A percentile compares a stretch with the other conserved stretches of the same genome.
Evolutionary conservation across 257 asterid genomes (phyloP).

Genomic region (Cordia subcordata): DNA sequence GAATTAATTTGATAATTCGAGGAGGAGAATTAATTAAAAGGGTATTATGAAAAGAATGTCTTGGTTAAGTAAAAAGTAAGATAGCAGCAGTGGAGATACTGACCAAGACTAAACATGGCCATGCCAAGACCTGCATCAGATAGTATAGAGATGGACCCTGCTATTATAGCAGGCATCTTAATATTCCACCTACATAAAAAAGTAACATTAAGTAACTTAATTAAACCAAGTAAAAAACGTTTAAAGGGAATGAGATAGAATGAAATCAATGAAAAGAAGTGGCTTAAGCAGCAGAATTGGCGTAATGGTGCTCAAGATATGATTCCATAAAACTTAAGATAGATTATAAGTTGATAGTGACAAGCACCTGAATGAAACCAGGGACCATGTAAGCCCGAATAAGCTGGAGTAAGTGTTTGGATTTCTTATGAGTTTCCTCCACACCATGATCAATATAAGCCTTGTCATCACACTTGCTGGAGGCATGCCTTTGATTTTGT

Average conservation of each 20-base stretch:
- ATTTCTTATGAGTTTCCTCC: slow-evolving; percentile 92
- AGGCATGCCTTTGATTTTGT: slow-evolving; percentile 60
- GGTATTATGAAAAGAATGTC: neutral
- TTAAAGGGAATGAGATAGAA: no score
- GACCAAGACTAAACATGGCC: slow-evolving; percentile 99
- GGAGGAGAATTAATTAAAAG: no score
- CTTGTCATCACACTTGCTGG: slow-evolving; percentile 97
- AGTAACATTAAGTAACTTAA: neutral
- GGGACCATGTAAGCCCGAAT: slow-evolving; percentile 79
- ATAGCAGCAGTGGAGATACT: slow-evolving; percentile 15
- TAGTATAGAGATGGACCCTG: slow-evolving; percentile 82
- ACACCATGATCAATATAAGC: slow-evolving; percentile 89
- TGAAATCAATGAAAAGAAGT: no score
- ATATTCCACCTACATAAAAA: slow-evolving; percentile 69
- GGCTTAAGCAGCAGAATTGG: no score
- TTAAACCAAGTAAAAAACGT: neutral
- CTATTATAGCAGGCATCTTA: slow-evolving; percentile 89
- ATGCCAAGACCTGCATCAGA: slow-evolving; percentile 99
- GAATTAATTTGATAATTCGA: no score
- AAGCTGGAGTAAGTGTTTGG: slow-evolving; percentile 96
- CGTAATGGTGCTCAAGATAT: no score
- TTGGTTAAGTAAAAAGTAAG: no score
- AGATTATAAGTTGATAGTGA: neutral
- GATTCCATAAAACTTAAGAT: no score
- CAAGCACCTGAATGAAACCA: slow-evolving; percentile 73